Base-by-base conservation (phyloP, 192 early-diverging fungal genomes). In the Coemansia sp. region DNA sequence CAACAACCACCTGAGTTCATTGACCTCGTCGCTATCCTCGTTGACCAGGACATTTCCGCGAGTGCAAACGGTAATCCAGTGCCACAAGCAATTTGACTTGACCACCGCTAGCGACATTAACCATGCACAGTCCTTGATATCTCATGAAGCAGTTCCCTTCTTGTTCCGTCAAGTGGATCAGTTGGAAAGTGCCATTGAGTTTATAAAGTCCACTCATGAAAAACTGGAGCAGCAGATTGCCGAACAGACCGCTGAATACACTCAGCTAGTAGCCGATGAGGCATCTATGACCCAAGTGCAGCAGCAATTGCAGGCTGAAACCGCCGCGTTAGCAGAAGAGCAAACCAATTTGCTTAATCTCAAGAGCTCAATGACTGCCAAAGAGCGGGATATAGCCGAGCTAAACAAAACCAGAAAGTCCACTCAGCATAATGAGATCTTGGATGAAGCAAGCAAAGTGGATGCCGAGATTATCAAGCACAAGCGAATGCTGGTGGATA, bases 161-260 rank as follows among this genome's bases (percentile, higher is more conserved):
- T 32, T 79, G 66, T 79, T 72, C 49, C 64, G 76, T 5, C 76
- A 79, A 23, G 76, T 79, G 7, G 76, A 69, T 53, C 76, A 79
- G 30, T 59, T 79, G 10, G 76, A 79, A 39, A 61, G 46, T 5
- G 76, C 70, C 7, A 69, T 79, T 9, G 70, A 73, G 40, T 57
- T 57, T 0, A 79, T 79, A 8, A 48, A 66, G 17, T 49, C 57
- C 2, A 60, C 69, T 12, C 71, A 79, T 48, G 66, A 73, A 46
- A 21, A 53, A n/a, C 66, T 73, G 40, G 58, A 53, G 2, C 61
- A 57, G 9, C 48, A 34, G 11, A 66, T 79, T 2, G 62, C 58
- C 6, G 65, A 72, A 45, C 76, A 79, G 31, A 51, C 44, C 31
- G 28, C 44, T 28, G 69, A 71, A 56, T 67, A 72, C 43, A 31